Percentiles rank a stretch among this genome's conserved stretches.
Evolutionary conservation across 768 basidiomycete species (phyloP).

Genomic region (Galerina marginata): DNA sequence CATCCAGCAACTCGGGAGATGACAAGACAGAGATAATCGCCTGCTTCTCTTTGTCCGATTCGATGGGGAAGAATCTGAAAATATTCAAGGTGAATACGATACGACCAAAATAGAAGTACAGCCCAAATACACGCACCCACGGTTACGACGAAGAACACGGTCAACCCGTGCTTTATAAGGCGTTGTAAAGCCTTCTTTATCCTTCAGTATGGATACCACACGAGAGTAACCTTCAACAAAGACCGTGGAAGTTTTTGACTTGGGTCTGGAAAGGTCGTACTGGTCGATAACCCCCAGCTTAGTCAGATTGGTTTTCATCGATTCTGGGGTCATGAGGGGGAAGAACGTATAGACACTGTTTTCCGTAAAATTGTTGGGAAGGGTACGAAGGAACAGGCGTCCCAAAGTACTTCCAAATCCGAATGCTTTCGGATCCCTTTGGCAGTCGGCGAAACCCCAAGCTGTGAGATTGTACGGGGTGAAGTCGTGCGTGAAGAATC

Average conservation of each 20-base stretch:
- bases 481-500: slow-evolving; percentile 82
- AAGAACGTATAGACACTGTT: slow-evolving; percentile 85
- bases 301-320: slow-evolving; percentile 65
- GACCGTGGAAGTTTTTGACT: slow-evolving; percentile 25
- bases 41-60: slow-evolving; percentile 53
- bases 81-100: not conserved
- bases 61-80: slow-evolving; percentile 69
- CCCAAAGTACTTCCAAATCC: slow-evolving; percentile 82
- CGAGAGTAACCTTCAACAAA: slow-evolving; percentile 52
- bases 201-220: slow-evolving; percentile 57
- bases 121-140: slow-evolving; percentile 52
- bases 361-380: slow-evolving; percentile 70
- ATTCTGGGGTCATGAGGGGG: slow-evolving; percentile 81
- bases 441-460: slow-evolving; percentile 87
- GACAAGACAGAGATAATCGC: slow-evolving; percentile 54
- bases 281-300: slow-evolving; percentile 57
- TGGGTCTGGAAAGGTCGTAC: slow-evolving; percentile 64
- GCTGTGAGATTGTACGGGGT: slow-evolving; percentile 82
- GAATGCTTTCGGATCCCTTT: slow-evolving; percentile 70
- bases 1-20: slow-evolving; percentile 51
- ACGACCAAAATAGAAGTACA: not conserved
- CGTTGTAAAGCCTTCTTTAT: slow-evolving; percentile 47
- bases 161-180: slow-evolving; percentile 57
- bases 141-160: slow-evolving; percentile 55
- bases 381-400: slow-evolving; percentile 72